A percentile compares a stretch with the other conserved stretches of the same genome.
phyloP scores from a whole-genome alignment of 2,329 filamentous ascomycete genomes.

The Calonectria naviculata region DNA sequence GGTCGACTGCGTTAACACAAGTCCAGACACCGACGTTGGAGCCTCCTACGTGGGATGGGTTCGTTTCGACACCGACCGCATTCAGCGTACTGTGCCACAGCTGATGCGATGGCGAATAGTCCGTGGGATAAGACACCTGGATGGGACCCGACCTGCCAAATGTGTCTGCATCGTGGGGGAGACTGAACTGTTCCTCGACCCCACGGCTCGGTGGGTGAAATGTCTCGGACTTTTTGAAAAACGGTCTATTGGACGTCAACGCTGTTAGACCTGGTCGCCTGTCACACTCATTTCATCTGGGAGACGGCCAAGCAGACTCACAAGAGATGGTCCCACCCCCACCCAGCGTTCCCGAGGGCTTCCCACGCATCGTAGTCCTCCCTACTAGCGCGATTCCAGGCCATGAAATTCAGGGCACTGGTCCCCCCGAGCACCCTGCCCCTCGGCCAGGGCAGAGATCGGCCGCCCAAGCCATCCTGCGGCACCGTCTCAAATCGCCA shows the following conservation, averaged over 20 bases:
- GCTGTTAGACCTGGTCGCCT: constrained; percentile 10
- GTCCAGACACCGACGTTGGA: constrained; percentile 61
- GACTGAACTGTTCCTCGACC: constrained; percentile 47
- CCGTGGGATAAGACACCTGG: constrained; percentile 56
- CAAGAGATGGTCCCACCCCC: constrained; percentile 62
- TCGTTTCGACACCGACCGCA: constrained; percentile 52
- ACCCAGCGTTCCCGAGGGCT: constrained; percentile 66
- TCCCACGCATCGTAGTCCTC: constrained; percentile 68
- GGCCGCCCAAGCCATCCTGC: constrained; percentile 51
- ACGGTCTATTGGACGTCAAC: constrained; percentile 49
- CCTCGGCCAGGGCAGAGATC: constrained; percentile 53
- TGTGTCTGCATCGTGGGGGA: constrained; percentile 50
- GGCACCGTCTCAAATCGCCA: constrained; percentile 55
- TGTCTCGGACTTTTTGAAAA: constrained; percentile 61
- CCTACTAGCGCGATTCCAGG: constrained; percentile 58
- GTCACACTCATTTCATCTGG: background rate
- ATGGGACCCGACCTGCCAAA: constrained; percentile 60
- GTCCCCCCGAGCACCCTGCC: constrained; percentile 71
- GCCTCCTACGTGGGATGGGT: constrained; percentile 59
- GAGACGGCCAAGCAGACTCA: constrained; percentile 33
- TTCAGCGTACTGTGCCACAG: constrained; percentile 61
- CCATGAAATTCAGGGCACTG: constrained; percentile 69
- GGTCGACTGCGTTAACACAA: constrained; percentile 61
- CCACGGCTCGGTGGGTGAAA: constrained; percentile 54
- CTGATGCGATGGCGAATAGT: constrained; percentile 53